These are phyloP conservation scores for Leptomonas seymouri DNA, from an alignment of 208 protist species.

Conservation along the genomic window DNA sequence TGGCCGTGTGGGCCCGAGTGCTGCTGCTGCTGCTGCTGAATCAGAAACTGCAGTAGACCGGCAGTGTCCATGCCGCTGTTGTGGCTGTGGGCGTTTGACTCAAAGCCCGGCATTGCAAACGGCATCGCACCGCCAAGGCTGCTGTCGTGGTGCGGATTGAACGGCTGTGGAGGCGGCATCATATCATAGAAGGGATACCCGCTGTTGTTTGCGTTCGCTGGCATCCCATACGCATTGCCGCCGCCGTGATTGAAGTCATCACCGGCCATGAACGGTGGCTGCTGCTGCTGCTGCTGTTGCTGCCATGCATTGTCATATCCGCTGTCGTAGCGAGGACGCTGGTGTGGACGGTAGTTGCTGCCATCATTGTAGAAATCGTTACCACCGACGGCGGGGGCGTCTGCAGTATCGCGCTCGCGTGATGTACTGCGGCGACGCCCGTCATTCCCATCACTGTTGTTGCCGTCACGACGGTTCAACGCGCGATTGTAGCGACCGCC, in stretches of 20 bases:
- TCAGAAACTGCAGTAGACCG: conserved; percentile 31
- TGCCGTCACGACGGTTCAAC: conserved; percentile 1
- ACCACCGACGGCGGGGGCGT: background rate
- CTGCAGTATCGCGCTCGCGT: background rate
- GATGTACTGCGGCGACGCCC: conserved; percentile 3
- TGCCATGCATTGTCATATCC: background rate
- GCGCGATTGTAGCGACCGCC: conserved; percentile 34
- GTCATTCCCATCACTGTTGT: background rate
- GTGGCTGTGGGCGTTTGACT: background rate
- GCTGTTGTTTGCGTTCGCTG: background rate
- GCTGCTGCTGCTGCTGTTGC: conserved; percentile 20
- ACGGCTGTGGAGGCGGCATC: background rate
- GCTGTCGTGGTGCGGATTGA: background rate
- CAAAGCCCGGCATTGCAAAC: conserved; percentile 12
- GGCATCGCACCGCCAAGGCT: conserved; percentile 5
- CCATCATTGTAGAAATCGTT: background rate
- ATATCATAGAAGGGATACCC: background rate
- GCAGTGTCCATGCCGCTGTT: conserved; percentile 19
- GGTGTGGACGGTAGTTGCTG: background rate
- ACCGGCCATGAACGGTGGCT: background rate
- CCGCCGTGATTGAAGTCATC: background rate
- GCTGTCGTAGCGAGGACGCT: background rate
- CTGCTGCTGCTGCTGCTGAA: conserved; percentile 33
- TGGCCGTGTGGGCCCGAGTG: background rate
- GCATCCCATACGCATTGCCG: background rate